Percentiles rank a stretch among this genome's conserved stretches.
Conservation (phyloP, 495 filamentous ascomycete species). For the Rostrohypoxylon terebratum region DNA sequence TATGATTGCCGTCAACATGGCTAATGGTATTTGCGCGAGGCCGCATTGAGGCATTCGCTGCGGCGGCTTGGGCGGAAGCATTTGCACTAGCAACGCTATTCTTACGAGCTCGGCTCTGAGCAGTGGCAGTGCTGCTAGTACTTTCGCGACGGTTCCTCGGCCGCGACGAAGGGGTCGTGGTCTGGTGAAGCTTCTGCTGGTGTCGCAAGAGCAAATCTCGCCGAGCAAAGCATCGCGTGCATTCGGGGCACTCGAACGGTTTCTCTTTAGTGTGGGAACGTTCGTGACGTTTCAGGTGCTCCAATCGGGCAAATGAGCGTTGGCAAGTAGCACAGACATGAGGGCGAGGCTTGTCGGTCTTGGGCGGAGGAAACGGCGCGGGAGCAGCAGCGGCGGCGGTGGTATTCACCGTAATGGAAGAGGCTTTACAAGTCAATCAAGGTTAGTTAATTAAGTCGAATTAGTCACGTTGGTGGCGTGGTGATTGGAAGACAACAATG, state of each 20-base stretch:
- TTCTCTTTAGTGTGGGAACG: slow-evolving; percentile 99
- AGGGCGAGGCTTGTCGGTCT: slow-evolving; percentile 96
- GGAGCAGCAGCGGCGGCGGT: slow-evolving; percentile 48
- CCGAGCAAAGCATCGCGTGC: slow-evolving; percentile 92
- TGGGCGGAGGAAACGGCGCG: slow-evolving; percentile 76
- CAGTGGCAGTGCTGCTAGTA: slow-evolving; percentile 75
- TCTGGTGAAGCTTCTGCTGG: slow-evolving; percentile 99
- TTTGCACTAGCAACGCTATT: slow-evolving; percentile 81
- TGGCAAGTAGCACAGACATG: slow-evolving; percentile 94
- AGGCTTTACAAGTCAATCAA: slow-evolving; percentile 52
- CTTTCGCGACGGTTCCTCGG: slow-evolving; percentile 88
- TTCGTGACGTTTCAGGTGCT: slow-evolving; percentile 98
- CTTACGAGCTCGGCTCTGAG: slow-evolving; percentile 84
- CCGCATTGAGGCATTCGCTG: slow-evolving; percentile 72
- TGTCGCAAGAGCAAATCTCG: slow-evolving; percentile 92
- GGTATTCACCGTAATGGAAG: slow-evolving; percentile 65
- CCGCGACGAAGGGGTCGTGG: slow-evolving; percentile 88
- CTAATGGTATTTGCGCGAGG: slow-evolving; percentile 97
- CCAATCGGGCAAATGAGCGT: slow-evolving; percentile 92
- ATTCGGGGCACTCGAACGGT: slow-evolving; percentile 98
- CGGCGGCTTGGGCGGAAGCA: slow-evolving; percentile 51
- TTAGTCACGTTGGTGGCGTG: slow-evolving; percentile 8
- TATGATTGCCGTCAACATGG: slow-evolving; percentile 83
- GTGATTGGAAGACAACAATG: slow-evolving; percentile 3
- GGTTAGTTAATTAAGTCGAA: slow-evolving; percentile 41